A percentile compares a stretch with the other conserved stretches of the same genome.
These are phyloP conservation scores for Amphibolis antarctica DNA, from an alignment of 106 monocot species.

Conservation along the genomic window DNA sequence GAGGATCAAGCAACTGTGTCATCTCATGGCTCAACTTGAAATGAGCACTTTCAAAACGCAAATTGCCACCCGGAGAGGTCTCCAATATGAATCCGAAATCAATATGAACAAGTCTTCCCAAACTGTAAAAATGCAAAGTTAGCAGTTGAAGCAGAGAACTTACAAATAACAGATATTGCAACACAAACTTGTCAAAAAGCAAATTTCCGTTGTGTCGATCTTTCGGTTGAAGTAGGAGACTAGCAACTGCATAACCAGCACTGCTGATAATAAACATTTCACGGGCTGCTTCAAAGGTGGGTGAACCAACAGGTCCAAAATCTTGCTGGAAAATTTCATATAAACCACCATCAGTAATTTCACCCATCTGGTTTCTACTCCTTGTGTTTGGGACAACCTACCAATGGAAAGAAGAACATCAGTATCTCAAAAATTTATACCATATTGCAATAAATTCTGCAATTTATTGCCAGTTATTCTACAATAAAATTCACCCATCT, in stretches of 20 bases:
- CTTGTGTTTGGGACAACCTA: constrained; percentile 91
- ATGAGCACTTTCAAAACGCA: constrained; percentile 95
- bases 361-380: constrained; percentile 99
- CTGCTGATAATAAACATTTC: constrained; percentile 97
- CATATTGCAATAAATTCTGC: not conserved
- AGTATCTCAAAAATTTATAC: not conserved
- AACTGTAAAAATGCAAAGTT: constrained; percentile 27
- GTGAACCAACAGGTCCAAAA: constrained; percentile 87
- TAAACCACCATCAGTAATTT: constrained; percentile 88
- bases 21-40: constrained; percentile 99
- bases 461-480: not conserved
- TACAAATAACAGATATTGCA: not conserved
- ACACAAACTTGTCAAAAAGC: constrained; percentile 76
- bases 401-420: not conserved
- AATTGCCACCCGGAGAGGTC: constrained; percentile 94
- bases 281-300: constrained; percentile 82
- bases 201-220: constrained; percentile 99
- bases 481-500: not conserved
- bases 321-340: constrained; percentile 99
- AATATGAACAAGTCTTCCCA: constrained; percentile 96
- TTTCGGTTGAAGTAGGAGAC: constrained; percentile 93
- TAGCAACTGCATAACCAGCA: constrained; percentile 99
- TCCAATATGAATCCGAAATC: constrained; percentile 99
- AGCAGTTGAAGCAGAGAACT: not conserved
- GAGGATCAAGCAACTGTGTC: constrained; percentile 98